Conservation (phyloP, 257 asterid species). For the Marsdenia floribunda region DNA sequence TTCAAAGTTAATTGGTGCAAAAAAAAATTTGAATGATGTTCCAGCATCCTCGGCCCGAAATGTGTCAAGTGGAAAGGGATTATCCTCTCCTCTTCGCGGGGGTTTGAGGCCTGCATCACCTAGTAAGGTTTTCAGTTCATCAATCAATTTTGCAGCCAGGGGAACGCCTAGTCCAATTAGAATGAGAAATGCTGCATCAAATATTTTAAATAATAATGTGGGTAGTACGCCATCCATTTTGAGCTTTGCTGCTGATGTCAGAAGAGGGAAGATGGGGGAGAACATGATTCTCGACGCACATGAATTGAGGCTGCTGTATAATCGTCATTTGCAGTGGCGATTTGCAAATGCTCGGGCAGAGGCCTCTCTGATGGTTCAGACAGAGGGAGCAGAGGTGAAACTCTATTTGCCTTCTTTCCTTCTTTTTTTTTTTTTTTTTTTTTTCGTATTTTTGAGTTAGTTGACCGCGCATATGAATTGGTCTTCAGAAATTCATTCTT, state of each 20-base stretch:
- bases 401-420: background rate
- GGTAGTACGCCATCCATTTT: conserved; percentile 48
- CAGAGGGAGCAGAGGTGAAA: conserved; percentile 63
- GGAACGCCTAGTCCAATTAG: conserved; percentile 62
- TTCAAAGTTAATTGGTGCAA: conserved; percentile 35
- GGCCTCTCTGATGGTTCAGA: conserved; percentile 45
- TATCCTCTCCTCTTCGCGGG: conserved; percentile 63
- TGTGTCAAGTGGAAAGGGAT: conserved; percentile 35
- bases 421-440: background rate
- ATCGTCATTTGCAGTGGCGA: conserved; percentile 81
- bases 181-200: conserved; percentile 41
- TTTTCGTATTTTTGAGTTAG: background rate
- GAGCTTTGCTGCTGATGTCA: conserved; percentile 55
- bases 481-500: background rate
- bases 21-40: conserved; percentile 38
- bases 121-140: conserved; percentile 34
- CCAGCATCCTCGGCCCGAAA: conserved; percentile 48
- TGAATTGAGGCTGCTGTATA: conserved; percentile 59
- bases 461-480: background rate
- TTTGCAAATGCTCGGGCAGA: conserved; percentile 63
- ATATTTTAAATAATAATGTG: conserved; percentile 26
- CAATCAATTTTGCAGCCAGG: conserved; percentile 38
- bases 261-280: conserved; percentile 73
- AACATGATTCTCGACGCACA: conserved; percentile 61
- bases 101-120: conserved; percentile 64